Evolutionary conservation across 352 stramenopile genomes (phyloP), one percentile per base, ranked within the genome.

Genomic region (Lagenidium sp.): DNA sequence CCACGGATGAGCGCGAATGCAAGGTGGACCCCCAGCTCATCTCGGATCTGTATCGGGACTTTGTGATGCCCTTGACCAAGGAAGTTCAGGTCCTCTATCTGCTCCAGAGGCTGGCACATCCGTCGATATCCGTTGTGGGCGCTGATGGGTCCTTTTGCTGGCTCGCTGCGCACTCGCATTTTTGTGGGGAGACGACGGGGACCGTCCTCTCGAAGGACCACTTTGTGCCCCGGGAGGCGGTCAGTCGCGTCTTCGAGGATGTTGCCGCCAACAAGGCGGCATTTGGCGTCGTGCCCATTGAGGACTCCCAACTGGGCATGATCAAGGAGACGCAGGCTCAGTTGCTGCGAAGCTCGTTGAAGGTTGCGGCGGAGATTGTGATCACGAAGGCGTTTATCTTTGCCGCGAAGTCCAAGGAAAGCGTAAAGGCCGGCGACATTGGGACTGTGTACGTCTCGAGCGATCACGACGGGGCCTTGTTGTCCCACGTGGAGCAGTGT

Each of bases 51-150:
- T 99, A 99, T 61, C 70, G 88, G 34, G 83, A 98, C 68, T 96
- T 98, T 48, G 95, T 99, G 39, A 99, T 99, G 62, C 96, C 96
- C 11, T 69, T 99, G 39, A 99, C 96, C 8, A 99, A 99, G 64
- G 94, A 99, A 63, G 91, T 99, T 40, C 94, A 99, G 63, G 95
- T 99, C 21, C 63, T 72, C 45, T 95, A 95, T 50, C 56, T 95
- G 50, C 63, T 95, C 18, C 73, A 93, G 62, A 74, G 83, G 4
- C 57, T 95, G 2, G 51, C 82, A 20, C 82, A 93, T 41, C 68
- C 76, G 16, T 77, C 75, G 12, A 83, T 94, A 46, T 74, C 80
- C 29, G 64, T 92, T 5, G 65, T 73, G 4, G 75, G 70, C 1
- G 59, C 69, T 4, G 63, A 85, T 28, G 81, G 77, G 3, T 92